Percentiles rank a stretch among this genome's conserved stretches.
These are phyloP conservation scores for Cunninghamia lanceolata DNA, from an alignment of 75 land plant species.

Conservation along the genomic window DNA sequence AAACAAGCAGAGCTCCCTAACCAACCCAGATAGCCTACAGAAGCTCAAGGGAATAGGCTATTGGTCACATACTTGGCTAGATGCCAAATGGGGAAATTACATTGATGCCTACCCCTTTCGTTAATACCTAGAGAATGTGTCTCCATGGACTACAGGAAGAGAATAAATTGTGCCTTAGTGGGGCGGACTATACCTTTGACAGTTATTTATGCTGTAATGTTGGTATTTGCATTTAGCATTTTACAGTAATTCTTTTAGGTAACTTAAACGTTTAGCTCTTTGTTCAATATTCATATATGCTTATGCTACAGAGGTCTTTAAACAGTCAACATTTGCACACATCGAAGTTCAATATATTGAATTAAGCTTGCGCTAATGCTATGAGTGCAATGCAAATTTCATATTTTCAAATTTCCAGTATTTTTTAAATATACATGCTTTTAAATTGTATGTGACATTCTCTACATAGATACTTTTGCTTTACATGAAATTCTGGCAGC, in stretches of 20 bases:
- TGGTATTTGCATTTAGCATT: neutral
- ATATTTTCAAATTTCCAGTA: neutral
- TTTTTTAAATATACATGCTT: neutral
- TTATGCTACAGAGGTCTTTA: neutral
- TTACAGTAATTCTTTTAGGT: no score
- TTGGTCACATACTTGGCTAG: no score
- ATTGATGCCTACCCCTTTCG: no score
- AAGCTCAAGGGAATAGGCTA: no score
- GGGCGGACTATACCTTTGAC: neutral
- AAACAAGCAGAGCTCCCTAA: no score
- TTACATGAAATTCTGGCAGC: neutral
- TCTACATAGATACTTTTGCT: neutral
- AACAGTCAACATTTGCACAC: neutral
- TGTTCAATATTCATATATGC: neutral
- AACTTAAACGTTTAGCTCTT: neutral
- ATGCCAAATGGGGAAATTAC: no score
- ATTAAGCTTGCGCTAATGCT: neutral
- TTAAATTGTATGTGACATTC: neutral
- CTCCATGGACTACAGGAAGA: no score
- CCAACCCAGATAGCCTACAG: no score
- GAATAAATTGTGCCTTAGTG: no score
- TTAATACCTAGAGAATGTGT: no score
- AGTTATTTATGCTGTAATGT: neutral
- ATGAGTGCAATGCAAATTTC: neutral
- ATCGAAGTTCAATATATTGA: neutral